phyloP scores from a whole-genome alignment of 2,329 filamentous ascomycete genomes.

The Didymosphaeria variabile region DNA sequence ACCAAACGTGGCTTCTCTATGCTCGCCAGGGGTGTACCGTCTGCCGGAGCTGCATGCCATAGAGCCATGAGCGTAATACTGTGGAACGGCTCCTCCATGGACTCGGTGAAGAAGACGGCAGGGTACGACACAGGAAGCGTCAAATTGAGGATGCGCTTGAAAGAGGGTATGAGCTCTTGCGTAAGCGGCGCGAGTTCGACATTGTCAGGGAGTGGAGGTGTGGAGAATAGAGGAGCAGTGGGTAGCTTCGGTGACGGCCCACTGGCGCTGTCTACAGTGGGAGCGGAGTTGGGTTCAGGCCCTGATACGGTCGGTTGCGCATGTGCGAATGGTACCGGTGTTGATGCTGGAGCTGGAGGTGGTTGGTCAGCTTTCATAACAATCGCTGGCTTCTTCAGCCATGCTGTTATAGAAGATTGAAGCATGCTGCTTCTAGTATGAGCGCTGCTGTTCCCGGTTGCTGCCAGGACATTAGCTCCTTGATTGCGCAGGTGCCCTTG shows the following conservation, averaged over 20 bases:
- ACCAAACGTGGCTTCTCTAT: conserved; percentile 49
- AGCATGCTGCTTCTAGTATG: conserved; percentile 41
- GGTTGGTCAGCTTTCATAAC: conserved; percentile 35
- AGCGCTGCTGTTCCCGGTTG: neutral
- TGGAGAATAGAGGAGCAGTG: conserved; percentile 33
- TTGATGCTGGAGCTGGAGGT: neutral
- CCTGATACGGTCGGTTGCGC: conserved; percentile 30
- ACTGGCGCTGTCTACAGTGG: neutral
- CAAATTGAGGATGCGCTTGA: conserved; percentile 66
- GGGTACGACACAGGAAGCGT: conserved; percentile 70
- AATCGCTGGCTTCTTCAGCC: conserved; percentile 57
- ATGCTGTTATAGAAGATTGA: conserved; percentile 57
- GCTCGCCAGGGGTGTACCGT: conserved; percentile 3
- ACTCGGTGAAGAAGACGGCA: conserved; percentile 68
- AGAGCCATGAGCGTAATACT: conserved; percentile 67
- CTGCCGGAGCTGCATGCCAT: conserved; percentile 56
- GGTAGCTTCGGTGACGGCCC: conserved; percentile 14
- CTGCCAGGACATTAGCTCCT: neutral
- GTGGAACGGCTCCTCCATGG: conserved; percentile 62
- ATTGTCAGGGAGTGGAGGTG: conserved; percentile 55
- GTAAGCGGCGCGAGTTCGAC: conserved; percentile 63
- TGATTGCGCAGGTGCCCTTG: neutral
- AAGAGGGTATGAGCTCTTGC: conserved; percentile 62
- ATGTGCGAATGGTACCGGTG: conserved; percentile 26
- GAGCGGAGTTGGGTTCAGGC: conserved; percentile 28